phyloP scores from a whole-genome alignment of 805 yeast genomes.

The Maudiozyma pseudohumilis region DNA sequence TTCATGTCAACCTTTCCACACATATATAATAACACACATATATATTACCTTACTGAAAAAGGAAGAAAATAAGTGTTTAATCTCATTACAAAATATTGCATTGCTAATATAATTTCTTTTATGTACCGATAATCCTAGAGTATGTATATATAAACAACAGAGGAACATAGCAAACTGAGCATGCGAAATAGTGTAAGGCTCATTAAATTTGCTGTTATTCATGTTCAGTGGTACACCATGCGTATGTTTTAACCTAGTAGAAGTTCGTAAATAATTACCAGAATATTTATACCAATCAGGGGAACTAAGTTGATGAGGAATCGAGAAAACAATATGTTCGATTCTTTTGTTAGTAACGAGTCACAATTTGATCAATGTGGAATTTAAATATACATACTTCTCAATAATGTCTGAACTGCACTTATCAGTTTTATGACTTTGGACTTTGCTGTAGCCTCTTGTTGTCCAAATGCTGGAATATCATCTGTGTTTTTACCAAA shows the following conservation, averaged over 20 bases:
- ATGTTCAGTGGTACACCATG: background rate
- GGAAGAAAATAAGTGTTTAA: no score
- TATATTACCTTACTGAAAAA: no score
- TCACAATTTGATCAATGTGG: background rate
- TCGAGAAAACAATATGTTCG: background rate
- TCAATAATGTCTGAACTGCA: conserved; percentile 65
- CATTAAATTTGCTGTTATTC: background rate
- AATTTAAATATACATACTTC: conserved; percentile 37
- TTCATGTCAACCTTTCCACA: no score
- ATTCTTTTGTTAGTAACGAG: conserved; percentile 5
- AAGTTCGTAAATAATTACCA: conserved; percentile 62
- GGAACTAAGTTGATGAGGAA: no score
- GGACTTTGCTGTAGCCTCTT: conserved; percentile 42
- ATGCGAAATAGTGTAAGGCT: no score
- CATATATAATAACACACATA: no score
- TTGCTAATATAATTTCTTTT: no score
- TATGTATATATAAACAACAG: no score
- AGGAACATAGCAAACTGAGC: no score
- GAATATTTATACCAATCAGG: conserved; percentile 53
- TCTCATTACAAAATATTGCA: no score
- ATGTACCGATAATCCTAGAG: no score
- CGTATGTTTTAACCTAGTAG: conserved; percentile 41
- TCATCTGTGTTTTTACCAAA: conserved; percentile 33
- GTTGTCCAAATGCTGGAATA: conserved; percentile 37
- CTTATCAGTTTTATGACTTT: conserved; percentile 56